phyloP scores from a whole-genome alignment of 2,329 filamentous ascomycete genomes.

The Didymella segeticola region DNA sequence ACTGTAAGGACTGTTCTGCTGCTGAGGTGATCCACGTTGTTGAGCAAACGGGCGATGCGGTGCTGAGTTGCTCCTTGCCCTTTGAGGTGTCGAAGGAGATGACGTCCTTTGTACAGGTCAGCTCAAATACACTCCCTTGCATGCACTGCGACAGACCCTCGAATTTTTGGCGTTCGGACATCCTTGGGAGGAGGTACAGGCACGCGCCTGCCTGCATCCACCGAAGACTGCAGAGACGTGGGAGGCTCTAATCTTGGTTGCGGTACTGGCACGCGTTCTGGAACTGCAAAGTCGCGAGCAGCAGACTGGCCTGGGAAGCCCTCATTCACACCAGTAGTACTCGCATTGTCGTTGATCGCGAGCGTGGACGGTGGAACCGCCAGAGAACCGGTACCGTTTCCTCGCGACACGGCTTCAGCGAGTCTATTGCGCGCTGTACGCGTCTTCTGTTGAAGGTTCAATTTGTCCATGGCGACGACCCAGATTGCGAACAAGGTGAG shows the following conservation, averaged over 20 bases:
- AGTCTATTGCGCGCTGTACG: slow-evolving; percentile 44
- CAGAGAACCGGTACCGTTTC: slow-evolving; percentile 35
- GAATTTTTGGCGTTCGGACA: slow-evolving; percentile 26
- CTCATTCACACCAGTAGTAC: slow-evolving; percentile 42
- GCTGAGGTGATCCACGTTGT: slow-evolving; percentile 22
- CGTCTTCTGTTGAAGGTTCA: slow-evolving; percentile 39
- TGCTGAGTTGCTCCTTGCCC: slow-evolving; percentile 39
- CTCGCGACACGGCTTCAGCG: slow-evolving; percentile 36
- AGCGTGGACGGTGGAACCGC: slow-evolving; percentile 38
- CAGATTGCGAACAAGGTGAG: slow-evolving; percentile 13
- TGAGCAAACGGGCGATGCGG: slow-evolving; percentile 19
- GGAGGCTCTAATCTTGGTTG: slow-evolving; percentile 40
- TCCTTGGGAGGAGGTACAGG: slow-evolving; percentile 32
- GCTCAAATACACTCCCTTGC: slow-evolving; percentile 17
- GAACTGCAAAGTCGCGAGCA: slow-evolving; percentile 44
- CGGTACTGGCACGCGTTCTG: slow-evolving; percentile 21
- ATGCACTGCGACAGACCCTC: slow-evolving; percentile 24
- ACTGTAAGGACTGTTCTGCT: slow-evolving; percentile 25
- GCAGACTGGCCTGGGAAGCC: slow-evolving; percentile 38
- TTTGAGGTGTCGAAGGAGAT: slow-evolving; percentile 20
- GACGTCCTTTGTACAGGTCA: slow-evolving; percentile 26
- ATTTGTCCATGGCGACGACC: slow-evolving; percentile 39
- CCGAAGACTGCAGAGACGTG: slow-evolving; percentile 45
- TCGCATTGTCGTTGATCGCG: slow-evolving; percentile 41
- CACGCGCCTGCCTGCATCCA: slow-evolving; percentile 43